Percentiles rank a stretch among this genome's conserved stretches.
Conservation (phyloP, 176 grass and related monocot species). For the Carex littledalei region DNA sequence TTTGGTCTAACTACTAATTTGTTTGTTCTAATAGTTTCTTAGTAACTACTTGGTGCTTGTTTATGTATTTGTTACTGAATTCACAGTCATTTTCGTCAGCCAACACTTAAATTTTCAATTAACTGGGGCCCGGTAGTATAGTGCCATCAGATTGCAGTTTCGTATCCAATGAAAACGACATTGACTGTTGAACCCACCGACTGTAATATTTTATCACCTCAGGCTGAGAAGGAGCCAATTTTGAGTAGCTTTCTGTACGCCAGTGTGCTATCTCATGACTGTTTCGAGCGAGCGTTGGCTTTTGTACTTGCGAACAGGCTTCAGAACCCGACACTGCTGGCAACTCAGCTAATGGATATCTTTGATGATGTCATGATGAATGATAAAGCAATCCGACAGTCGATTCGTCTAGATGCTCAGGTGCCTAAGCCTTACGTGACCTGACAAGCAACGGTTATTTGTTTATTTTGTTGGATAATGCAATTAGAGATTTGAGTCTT, state of each 20-base stretch:
- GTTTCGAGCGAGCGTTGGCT: slow-evolving; percentile 69
- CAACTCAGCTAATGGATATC: slow-evolving; percentile 92
- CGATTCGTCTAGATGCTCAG: slow-evolving; percentile 97
- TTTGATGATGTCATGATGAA: slow-evolving; percentile 94
- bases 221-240: slow-evolving; percentile 97
- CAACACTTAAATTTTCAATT: not conserved
- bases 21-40: not conserved
- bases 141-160: not conserved
- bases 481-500: not conserved
- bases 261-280: slow-evolving; percentile 81
- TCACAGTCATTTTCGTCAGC: not conserved
- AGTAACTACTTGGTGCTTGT: not conserved
- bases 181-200: not conserved
- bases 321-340: slow-evolving; percentile 82
- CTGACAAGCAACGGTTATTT: slow-evolving; percentile 5
- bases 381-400: slow-evolving; percentile 57
- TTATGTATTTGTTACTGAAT: not conserved
- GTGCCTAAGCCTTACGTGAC: slow-evolving; percentile 25
- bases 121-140: not conserved
- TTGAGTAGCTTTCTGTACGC: slow-evolving; percentile 96
- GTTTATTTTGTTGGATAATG: slow-evolving; percentile 15
- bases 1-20: not conserved
- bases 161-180: not conserved
- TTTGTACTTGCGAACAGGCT: slow-evolving; percentile 94
- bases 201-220: not conserved